phyloP scores from a whole-genome alignment of 352 stramenopile genomes.

The Globisporangium solare region DNA sequence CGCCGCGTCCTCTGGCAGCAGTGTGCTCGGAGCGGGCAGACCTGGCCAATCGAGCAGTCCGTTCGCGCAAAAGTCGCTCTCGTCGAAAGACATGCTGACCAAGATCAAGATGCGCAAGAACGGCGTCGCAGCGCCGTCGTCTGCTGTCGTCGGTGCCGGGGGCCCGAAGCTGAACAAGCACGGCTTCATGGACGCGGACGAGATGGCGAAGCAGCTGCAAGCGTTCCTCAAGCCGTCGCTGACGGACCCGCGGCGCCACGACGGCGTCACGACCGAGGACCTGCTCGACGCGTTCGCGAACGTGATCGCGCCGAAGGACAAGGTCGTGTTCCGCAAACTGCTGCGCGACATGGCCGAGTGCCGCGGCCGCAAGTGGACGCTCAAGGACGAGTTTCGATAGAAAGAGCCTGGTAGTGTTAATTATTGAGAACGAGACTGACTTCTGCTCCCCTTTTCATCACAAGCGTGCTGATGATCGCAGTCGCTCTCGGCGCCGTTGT shows the following conservation, averaged over 20 bases:
- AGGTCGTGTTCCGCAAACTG: conserved; percentile 83
- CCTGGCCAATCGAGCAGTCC: conserved; percentile 14
- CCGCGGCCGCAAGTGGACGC: conserved; percentile 56
- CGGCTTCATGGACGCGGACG: conserved; percentile 40
- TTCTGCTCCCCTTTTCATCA: too few relatives aligned
- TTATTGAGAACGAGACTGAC: background rate
- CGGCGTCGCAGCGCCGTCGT: conserved; percentile 19
- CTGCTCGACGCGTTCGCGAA: conserved; percentile 86
- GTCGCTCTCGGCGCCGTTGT: background rate
- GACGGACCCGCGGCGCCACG: conserved; percentile 15
- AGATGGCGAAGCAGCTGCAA: conserved; percentile 74
- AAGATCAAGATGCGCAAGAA: conserved; percentile 50
- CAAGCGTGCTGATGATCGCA: too few relatives aligned
- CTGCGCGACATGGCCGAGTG: conserved; percentile 80
- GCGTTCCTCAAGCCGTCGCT: conserved; percentile 60
- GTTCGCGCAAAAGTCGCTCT: conserved; percentile 31
- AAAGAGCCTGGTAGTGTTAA: background rate
- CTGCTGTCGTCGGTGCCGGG: background rate
- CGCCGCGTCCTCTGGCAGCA: background rate
- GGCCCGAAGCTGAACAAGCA: conserved; percentile 6
- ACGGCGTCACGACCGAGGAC: conserved; percentile 84
- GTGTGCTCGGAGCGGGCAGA: conserved; percentile 9
- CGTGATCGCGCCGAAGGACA: conserved; percentile 83
- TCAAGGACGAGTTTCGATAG: conserved; percentile 56
- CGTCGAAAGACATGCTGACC: conserved; percentile 65